Evolutionary conservation across 306 rosid species (phyloP).

Genomic region (Corylus heterophylla): DNA sequence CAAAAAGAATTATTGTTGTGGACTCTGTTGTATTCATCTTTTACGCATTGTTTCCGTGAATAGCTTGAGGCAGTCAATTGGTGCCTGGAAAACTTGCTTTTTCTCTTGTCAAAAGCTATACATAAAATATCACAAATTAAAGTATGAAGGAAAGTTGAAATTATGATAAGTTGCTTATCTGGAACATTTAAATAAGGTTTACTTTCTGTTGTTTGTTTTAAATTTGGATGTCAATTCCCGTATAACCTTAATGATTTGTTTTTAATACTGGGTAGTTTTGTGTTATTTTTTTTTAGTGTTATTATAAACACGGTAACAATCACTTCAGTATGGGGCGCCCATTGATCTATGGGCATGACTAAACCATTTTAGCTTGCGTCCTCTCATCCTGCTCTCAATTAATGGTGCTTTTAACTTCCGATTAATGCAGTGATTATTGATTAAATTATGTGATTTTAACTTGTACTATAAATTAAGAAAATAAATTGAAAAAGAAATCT

Average conservation of each 20-base stretch:
- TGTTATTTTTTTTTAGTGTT: not conserved
- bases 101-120: not conserved
- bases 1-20: constrained; percentile 4
- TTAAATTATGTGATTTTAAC: not conserved
- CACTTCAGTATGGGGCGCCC: not conserved
- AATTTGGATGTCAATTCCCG: not conserved
- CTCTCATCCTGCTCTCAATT: not conserved
- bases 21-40: not conserved
- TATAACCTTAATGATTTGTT: not conserved
- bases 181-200: not conserved
- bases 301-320: not conserved
- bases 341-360: not conserved
- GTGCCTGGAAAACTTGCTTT: constrained; percentile 7
- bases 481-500: too few species aligned
- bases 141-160: not conserved
- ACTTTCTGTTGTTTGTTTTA: not conserved
- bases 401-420: not conserved
- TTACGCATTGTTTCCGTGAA: not conserved
- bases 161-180: not conserved
- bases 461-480: not conserved
- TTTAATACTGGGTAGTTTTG: not conserved
- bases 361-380: not conserved
- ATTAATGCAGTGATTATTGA: not conserved
- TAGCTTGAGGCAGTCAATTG: constrained; percentile 8
- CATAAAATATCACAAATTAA: not conserved